Evolutionary conservation across 1,139 yeast species (phyloP).

Genomic region (Lodderomyces parapsilosis): DNA sequence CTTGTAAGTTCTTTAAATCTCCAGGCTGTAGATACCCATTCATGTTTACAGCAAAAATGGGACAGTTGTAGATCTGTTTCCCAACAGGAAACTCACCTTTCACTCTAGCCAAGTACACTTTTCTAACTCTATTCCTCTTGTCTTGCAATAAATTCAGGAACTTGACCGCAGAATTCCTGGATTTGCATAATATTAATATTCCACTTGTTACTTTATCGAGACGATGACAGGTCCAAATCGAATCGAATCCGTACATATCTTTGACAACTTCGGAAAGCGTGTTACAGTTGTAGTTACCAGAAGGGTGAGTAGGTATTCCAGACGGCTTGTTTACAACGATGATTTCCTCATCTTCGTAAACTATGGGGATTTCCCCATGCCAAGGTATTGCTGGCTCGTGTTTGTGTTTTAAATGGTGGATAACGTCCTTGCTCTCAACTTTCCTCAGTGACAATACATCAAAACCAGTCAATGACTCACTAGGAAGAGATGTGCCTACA

Average conservation of each 20-base stretch:
- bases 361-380: slow-evolving; percentile 30
- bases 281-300: slow-evolving; percentile 62
- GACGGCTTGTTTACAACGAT: slow-evolving; percentile 71
- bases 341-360: slow-evolving; percentile 47
- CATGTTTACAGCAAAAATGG: slow-evolving; percentile 35
- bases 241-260: slow-evolving; percentile 28
- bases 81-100: slow-evolving; percentile 53
- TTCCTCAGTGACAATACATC: slow-evolving; percentile 20
- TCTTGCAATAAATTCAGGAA: slow-evolving; percentile 43
- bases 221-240: slow-evolving; percentile 62
- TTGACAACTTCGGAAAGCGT: slow-evolving; percentile 60
- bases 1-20: slow-evolving; percentile 25
- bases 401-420: slow-evolving; percentile 49
- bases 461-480: slow-evolving; percentile 23
- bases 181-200: slow-evolving; percentile 57
- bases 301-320: slow-evolving; percentile 81
- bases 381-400: slow-evolving; percentile 60
- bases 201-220: slow-evolving; percentile 79
- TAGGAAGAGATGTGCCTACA: slow-evolving; percentile 8
- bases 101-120: slow-evolving; percentile 64
- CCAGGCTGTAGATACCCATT: slow-evolving; percentile 36
- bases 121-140: slow-evolving; percentile 35
- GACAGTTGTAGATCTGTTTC: slow-evolving; percentile 26
- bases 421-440: slow-evolving; percentile 48
- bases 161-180: slow-evolving; percentile 38